These are phyloP conservation scores for Arabis hirsuta DNA, from an alignment of 345 rosid species.

Conservation along the genomic window DNA sequence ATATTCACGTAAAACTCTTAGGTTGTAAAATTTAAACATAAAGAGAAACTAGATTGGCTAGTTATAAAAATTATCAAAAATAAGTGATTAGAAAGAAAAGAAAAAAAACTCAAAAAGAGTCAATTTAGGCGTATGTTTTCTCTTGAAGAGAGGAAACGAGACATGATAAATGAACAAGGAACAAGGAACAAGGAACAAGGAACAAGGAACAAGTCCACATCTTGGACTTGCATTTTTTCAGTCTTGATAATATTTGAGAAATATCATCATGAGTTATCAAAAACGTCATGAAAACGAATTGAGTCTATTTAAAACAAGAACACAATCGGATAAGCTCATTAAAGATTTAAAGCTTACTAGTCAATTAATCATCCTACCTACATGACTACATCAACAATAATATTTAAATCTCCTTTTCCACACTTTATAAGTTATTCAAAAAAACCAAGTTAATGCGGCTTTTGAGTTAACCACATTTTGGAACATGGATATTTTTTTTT, in stretches of 20 bases:
- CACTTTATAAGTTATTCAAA: neutral
- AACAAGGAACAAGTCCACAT: slow-evolving; percentile 10
- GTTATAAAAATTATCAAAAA: neutral
- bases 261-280: slow-evolving; percentile 19
- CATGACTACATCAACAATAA: slow-evolving; percentile 10
- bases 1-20: neutral
- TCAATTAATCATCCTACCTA: slow-evolving; percentile 25
- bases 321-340: slow-evolving; percentile 17
- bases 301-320: neutral
- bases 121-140: neutral
- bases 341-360: slow-evolving; percentile 21
- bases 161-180: slow-evolving; percentile 13
- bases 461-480: neutral
- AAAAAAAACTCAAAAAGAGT: neutral
- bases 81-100: neutral
- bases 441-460: neutral
- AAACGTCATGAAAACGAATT: slow-evolving; percentile 32
- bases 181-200: neutral
- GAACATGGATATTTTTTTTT: too few species aligned
- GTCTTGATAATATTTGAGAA: neutral
- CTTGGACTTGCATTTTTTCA: slow-evolving; percentile 10
- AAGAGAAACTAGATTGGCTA: neutral
- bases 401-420: neutral
- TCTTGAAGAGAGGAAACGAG: slow-evolving; percentile 4
- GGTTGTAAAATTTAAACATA: neutral